phyloP scores from a whole-genome alignment of 345 rosid genomes.

The Gossypium herbaceum region DNA sequence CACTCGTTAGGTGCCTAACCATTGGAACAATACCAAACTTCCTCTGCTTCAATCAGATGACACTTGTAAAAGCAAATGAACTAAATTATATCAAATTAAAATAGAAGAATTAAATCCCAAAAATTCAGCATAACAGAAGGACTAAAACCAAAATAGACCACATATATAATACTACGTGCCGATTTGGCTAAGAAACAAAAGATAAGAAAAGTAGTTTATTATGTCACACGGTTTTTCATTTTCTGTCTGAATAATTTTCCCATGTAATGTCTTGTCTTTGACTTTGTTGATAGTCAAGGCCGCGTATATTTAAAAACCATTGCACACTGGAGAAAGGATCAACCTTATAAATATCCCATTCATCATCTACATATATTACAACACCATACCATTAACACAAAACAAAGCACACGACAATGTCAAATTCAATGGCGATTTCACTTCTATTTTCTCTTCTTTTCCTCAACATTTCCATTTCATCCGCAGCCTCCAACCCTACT shows the following conservation, averaged over 20 bases:
- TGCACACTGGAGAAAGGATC: neutral
- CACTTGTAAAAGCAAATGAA: too few relatives aligned
- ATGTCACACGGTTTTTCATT: neutral
- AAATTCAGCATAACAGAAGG: too few relatives aligned
- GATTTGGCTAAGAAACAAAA: too few relatives aligned
- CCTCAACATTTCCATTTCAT: neutral
- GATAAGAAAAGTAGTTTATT: neutral
- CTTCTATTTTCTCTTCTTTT: neutral
- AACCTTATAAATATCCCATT: neutral
- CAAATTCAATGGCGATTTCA: neutral
- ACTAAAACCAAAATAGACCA: too few relatives aligned
- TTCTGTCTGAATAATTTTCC: neutral
- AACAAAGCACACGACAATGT: neutral
- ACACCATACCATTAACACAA: neutral
- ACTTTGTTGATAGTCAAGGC: neutral
- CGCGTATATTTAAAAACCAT: neutral
- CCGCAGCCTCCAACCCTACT: constrained; percentile 1
- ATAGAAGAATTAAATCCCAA: too few relatives aligned
- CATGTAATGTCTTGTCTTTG: neutral
- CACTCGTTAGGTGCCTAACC: too few relatives aligned
- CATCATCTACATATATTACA: neutral
- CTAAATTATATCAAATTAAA: too few relatives aligned
- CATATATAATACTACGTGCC: too few relatives aligned
- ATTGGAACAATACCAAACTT: too few relatives aligned
- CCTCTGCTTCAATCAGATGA: too few relatives aligned